These are phyloP conservation scores for Picochlorum costavermella DNA, from an alignment of 139 green algal species.

Conservation along the genomic window DNA sequence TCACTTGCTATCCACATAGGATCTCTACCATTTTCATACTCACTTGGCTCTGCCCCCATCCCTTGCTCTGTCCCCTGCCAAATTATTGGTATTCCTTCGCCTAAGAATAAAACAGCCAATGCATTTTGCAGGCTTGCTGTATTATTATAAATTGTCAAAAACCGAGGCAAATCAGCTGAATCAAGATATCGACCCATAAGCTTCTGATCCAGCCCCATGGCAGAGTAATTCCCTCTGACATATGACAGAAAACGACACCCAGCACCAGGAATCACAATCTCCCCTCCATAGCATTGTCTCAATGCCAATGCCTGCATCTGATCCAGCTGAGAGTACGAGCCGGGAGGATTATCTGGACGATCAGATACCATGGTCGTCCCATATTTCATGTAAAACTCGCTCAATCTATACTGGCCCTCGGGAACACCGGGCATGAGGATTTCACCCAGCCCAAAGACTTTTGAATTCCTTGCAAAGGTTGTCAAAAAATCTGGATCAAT, in stretches of 20 bases:
- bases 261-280: background rate
- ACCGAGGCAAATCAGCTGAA: background rate
- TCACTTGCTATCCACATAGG: slow-evolving; percentile 15
- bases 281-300: too few relatives aligned
- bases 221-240: background rate
- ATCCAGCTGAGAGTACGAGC: background rate
- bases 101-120: slow-evolving; percentile 20
- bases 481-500: slow-evolving; percentile 8
- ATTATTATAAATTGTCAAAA: background rate
- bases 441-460: slow-evolving; percentile 2
- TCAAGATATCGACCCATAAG: background rate
- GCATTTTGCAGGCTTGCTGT: slow-evolving; percentile 10
- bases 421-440: background rate
- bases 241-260: background rate
- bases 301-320: background rate
- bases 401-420: slow-evolving; percentile 5
- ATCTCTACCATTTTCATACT: slow-evolving; percentile 7
- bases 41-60: background rate
- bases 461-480: background rate
- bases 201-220: slow-evolving; percentile 4
- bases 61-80: slow-evolving; percentile 34
- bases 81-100: slow-evolving; percentile 29
- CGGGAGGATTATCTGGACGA: slow-evolving; percentile 2
- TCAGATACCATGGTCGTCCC: slow-evolving; percentile 12
- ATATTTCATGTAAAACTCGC: slow-evolving; percentile 6